phyloP scores from a whole-genome alignment of 805 yeast species.

The Hanseniaspora osmophila region DNA sequence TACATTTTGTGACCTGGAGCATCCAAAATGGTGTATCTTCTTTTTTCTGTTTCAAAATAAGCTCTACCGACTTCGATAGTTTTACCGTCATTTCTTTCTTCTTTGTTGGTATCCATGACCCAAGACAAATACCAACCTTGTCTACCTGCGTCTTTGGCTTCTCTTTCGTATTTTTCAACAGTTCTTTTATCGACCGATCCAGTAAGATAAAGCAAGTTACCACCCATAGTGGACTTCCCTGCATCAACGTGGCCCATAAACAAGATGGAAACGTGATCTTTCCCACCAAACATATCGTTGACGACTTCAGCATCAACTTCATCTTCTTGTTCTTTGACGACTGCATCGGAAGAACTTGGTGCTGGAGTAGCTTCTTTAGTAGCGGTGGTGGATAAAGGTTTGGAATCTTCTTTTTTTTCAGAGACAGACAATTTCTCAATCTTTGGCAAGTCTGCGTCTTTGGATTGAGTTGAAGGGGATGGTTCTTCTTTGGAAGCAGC shows the following conservation, averaged over 20 bases:
- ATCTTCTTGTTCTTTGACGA: conserved; percentile 61
- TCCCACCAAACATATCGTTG: conserved; percentile 89
- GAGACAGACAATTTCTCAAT: conserved; percentile 15
- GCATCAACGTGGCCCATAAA: conserved; percentile 99
- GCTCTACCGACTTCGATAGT: conserved; percentile 98
- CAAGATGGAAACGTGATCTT: conserved; percentile 90
- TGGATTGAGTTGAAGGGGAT: conserved; percentile 8
- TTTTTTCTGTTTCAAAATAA: conserved; percentile 90
- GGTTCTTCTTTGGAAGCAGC: conserved; percentile 3
- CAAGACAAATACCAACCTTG: conserved; percentile 99
- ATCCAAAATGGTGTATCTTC: conserved; percentile 94
- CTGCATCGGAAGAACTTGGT: conserved; percentile 30
- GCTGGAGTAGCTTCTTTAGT: neutral
- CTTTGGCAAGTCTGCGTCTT: conserved; percentile 16
- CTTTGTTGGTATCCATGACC: conserved; percentile 99
- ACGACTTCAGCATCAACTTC: conserved; percentile 77
- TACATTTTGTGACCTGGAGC: conserved; percentile 99
- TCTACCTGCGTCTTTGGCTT: conserved; percentile 98
- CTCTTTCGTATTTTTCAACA: conserved; percentile 93
- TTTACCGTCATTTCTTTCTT: conserved; percentile 97
- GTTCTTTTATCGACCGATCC: conserved; percentile 98
- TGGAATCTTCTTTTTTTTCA: conserved; percentile 20
- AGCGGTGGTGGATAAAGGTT: conserved; percentile 15
- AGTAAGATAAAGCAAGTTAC: conserved; percentile 81
- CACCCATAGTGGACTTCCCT: conserved; percentile 99